phyloP scores from a whole-genome alignment of 164 flowering plant genomes.

The Liriodendron chinense region DNA sequence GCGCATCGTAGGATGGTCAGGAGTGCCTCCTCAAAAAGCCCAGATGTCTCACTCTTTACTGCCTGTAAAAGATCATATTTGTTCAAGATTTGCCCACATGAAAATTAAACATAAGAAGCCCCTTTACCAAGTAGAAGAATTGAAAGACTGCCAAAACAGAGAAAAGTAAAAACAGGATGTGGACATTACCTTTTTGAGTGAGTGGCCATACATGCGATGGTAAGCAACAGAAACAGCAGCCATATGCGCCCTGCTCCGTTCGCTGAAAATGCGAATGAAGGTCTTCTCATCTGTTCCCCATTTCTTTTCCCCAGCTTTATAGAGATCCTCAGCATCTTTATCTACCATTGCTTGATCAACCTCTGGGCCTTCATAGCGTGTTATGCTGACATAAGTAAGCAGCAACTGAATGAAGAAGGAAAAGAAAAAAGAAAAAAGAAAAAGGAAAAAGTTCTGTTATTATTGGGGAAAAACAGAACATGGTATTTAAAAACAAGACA shows the following conservation, averaged over 20 bases:
- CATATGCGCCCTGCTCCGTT: constrained; percentile 72
- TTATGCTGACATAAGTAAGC: constrained; percentile 48
- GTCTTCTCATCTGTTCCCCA: constrained; percentile 63
- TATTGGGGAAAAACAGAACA: neutral
- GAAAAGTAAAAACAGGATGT: neutral
- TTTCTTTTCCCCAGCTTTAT: constrained; percentile 67
- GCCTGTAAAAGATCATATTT: constrained; percentile 39
- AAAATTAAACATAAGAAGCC: neutral
- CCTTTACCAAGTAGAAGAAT: no score
- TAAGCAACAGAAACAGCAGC: constrained; percentile 55
- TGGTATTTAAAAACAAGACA: no score
- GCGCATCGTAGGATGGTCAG: constrained; percentile 62
- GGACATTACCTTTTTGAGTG: constrained; percentile 58
- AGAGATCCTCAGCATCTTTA: constrained; percentile 61
- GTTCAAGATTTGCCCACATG: neutral
- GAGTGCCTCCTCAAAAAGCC: constrained; percentile 50
- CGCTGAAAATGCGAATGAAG: constrained; percentile 60
- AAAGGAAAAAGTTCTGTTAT: neutral
- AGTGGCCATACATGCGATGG: constrained; percentile 34
- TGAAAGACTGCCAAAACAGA: neutral
- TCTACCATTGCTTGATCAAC: constrained; percentile 48
- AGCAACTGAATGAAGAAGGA: constrained; percentile 41
- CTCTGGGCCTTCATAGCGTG: constrained; percentile 77
- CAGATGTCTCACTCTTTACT: constrained; percentile 73
- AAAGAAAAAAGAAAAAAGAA: neutral